Evolutionary conservation across 352 stramenopile genomes (phyloP).

Genomic region (Phytopythium mirpurense): DNA sequence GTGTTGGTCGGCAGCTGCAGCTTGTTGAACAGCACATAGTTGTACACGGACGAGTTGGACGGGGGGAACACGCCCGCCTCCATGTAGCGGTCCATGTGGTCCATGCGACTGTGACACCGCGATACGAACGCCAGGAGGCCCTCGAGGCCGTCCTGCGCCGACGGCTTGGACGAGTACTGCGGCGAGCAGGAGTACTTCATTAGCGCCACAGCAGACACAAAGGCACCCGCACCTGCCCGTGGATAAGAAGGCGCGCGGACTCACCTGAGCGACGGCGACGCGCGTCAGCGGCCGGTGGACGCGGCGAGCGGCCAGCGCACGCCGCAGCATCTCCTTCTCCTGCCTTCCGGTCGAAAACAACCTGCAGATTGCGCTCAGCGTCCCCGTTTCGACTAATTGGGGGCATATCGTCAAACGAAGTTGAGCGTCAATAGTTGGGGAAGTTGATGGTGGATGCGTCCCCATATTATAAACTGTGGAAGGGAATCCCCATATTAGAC

Average conservation of each 20-base stretch:
- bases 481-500: too few relatives aligned
- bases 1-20: slow-evolving; percentile 22
- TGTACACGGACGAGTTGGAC: slow-evolving; percentile 21
- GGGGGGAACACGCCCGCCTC: slow-evolving; percentile 30
- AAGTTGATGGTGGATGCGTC: too few relatives aligned
- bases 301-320: background rate
- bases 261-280: background rate
- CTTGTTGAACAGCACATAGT: slow-evolving; percentile 35
- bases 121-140: slow-evolving; percentile 25
- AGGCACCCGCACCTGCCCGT: background rate
- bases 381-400: too few relatives aligned
- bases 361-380: too few relatives aligned
- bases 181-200: background rate
- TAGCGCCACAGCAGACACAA: background rate
- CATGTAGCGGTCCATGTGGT: slow-evolving; percentile 20
- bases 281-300: background rate
- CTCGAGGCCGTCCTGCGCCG: slow-evolving; percentile 22
- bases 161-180: slow-evolving; percentile 24
- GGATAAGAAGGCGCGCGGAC: background rate
- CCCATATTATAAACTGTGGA: too few relatives aligned
- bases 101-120: slow-evolving; percentile 15
- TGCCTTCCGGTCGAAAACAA: background rate
- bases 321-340: slow-evolving; percentile 16
- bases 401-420: too few relatives aligned
- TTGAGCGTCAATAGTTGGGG: too few relatives aligned